Evolutionary conservation across 228 moss, liverwort and hornwort genomes (phyloP).

Genomic region (Sphagnum fallax): DNA sequence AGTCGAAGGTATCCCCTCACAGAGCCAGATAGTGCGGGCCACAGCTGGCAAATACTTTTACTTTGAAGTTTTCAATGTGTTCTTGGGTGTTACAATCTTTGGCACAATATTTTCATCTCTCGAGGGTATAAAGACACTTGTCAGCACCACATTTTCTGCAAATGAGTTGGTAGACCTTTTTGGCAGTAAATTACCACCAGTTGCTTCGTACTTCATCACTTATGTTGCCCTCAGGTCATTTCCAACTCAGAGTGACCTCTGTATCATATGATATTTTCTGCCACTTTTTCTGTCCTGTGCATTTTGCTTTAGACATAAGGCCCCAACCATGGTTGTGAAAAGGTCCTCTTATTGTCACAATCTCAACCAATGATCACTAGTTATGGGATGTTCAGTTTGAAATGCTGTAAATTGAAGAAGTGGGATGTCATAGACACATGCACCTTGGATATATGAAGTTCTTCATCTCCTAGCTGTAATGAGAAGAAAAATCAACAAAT

Average conservation of each 20-base stretch:
- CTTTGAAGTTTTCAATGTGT: slow-evolving; percentile 76
- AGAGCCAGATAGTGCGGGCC: slow-evolving; percentile 55
- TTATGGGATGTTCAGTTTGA: background rate
- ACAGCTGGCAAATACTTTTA: slow-evolving; percentile 64
- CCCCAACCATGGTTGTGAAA: background rate
- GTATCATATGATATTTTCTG: background rate
- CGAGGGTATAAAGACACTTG: slow-evolving; percentile 20
- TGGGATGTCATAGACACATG: too few species aligned
- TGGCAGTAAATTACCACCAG: slow-evolving; percentile 68
- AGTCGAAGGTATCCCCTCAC: slow-evolving; percentile 50
- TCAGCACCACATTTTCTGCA: slow-evolving; percentile 11
- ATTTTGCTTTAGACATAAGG: background rate
- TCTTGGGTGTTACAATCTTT: slow-evolving; percentile 73
- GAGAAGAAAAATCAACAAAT: background rate
- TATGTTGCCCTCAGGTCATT: slow-evolving; percentile 81
- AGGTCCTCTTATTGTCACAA: background rate
- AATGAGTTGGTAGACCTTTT: slow-evolving; percentile 37
- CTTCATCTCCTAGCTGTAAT: background rate
- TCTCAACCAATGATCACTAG: background rate
- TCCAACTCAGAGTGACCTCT: background rate
- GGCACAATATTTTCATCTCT: slow-evolving; percentile 61
- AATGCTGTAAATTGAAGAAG: background rate
- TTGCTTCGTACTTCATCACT: slow-evolving; percentile 76
- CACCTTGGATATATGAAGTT: too few species aligned
- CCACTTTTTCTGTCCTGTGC: background rate